Evolutionary conservation across 2,329 filamentous ascomycete species (phyloP).

Genomic region (Sporothrix brunneoviolacea): DNA sequence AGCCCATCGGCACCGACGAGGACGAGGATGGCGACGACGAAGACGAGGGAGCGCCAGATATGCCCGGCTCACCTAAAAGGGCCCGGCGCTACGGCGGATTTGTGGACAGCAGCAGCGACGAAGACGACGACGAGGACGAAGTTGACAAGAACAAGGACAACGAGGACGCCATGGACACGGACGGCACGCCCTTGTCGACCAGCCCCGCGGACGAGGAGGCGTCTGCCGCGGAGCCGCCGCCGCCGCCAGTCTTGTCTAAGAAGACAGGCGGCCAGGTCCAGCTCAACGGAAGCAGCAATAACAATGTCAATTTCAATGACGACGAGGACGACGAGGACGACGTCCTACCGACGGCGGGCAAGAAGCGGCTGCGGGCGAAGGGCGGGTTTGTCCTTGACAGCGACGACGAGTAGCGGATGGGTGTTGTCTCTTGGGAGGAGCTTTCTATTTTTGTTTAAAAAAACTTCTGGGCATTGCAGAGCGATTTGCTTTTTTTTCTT

Average conservation of each 20-base stretch:
- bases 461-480: too few relatives aligned
- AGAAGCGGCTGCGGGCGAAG: slow-evolving; percentile 37
- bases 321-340: slow-evolving; percentile 36
- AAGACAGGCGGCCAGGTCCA: slow-evolving; percentile 11
- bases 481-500: too few relatives aligned
- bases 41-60: too few relatives aligned
- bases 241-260: slow-evolving; percentile 10
- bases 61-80: too few relatives aligned
- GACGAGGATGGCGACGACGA: slow-evolving; percentile 7
- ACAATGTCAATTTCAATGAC: slow-evolving; percentile 8
- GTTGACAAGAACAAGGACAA: slow-evolving; percentile 18
- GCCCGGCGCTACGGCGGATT: slow-evolving; percentile 21
- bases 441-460: too few relatives aligned
- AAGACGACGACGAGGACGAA: slow-evolving; percentile 24
- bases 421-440: too few relatives aligned
- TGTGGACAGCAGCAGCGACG: slow-evolving; percentile 24
- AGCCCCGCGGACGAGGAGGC: slow-evolving; percentile 27
- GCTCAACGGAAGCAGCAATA: slow-evolving; percentile 1
- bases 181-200: slow-evolving; percentile 35
- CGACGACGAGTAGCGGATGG: slow-evolving; percentile 44
- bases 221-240: slow-evolving; percentile 6
- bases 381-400: slow-evolving; percentile 54
- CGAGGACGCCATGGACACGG: slow-evolving; percentile 26
- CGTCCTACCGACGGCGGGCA: slow-evolving; percentile 30
- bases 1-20: slow-evolving; percentile 7